Base-by-base conservation (phyloP, 2,329 filamentous ascomycete genomes). In the Pseudogymnoascus sp. region DNA sequence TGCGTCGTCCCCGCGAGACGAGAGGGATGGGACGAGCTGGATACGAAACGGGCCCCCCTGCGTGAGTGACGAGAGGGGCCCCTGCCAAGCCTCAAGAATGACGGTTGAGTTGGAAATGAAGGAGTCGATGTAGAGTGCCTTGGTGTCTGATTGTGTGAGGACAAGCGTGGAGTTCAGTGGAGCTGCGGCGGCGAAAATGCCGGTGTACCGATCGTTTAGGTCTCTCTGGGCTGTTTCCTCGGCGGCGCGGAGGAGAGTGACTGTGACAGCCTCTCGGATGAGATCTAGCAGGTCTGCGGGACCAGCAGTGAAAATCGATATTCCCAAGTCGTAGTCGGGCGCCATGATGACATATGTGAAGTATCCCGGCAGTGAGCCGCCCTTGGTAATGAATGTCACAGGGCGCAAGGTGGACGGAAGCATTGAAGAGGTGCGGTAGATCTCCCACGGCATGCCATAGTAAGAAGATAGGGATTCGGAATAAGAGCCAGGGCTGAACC, bases 361-460 rank as follows among this genome's bases (percentile, higher is more conserved):
- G 60, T 80, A 81, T 1, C 75, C 76, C 1, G 77, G 77, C 0
- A 78, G 65, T 0, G 75, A 75, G 5, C 79, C 79, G 1, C 70
- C 67, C 67, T 81, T 81, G 1, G 78, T 79, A 37, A 77, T 70
- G 65, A 80, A 77, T 1, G 76, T 78, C 2, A 80, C 72, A 0
- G 75, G 72, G 11, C 77, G 70, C 4, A 34, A 53, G 43, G 31
- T 77, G 14, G 72, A 64, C 6, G 66, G 60, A 0, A 80, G 69
- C 14, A 79, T 72, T 4, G 70, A 70, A 40, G 77, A 73, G 1
- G 75, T 77, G 0, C 77, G 75, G 43, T 76, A 76, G 0, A 78
- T 80, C 66, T 81, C 78, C 75, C 77, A 81, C 0, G 78, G 78
- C 70, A 77, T 77, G 3, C 78, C 79, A 63, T 79, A 80, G 63